Conservation (phyloP, 2,329 filamentous ascomycete genomes). For the Alternaria triticina region DNA sequence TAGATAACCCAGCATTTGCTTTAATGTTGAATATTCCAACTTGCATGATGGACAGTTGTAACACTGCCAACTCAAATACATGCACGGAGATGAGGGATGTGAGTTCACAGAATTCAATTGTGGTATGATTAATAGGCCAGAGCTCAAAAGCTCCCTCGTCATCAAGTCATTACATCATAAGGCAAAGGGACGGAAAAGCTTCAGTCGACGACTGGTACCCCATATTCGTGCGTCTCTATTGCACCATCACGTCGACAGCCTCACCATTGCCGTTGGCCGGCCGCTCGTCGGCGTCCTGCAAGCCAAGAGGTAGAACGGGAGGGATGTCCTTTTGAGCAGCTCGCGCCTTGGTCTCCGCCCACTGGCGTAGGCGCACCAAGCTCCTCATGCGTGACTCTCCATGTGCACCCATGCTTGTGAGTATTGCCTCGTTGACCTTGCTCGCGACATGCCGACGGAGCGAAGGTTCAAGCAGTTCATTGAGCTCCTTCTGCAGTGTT, state of each 20-base stretch:
- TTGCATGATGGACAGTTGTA: no score
- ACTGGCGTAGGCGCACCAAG: slow-evolving; percentile 80
- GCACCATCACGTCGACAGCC: slow-evolving; percentile 45
- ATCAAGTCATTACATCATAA: not conserved
- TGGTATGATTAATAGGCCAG: not conserved
- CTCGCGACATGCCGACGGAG: slow-evolving; percentile 84
- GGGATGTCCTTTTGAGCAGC: slow-evolving; percentile 53
- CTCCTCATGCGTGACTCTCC: slow-evolving; percentile 83
- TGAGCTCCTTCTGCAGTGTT: slow-evolving; percentile 75
- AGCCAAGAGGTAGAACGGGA: slow-evolving; percentile 48
- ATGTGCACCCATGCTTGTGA: slow-evolving; percentile 73
- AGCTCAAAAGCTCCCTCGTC: not conserved
- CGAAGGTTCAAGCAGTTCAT: slow-evolving; percentile 77
- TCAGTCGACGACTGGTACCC: not conserved
- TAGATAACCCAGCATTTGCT: not conserved
- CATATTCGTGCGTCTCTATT: slow-evolving; percentile 12
- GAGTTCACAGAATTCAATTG: not conserved
- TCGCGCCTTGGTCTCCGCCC: slow-evolving; percentile 74
- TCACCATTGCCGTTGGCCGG: slow-evolving; percentile 40
- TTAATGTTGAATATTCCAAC: not conserved
- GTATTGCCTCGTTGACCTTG: slow-evolving; percentile 86
- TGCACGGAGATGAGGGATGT: not conserved
- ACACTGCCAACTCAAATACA: no score
- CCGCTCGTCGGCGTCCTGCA: slow-evolving; percentile 45
- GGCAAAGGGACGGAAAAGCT: not conserved